phyloP scores from a whole-genome alignment of 768 basidiomycete genomes.

The Solioccasus polychromus region DNA sequence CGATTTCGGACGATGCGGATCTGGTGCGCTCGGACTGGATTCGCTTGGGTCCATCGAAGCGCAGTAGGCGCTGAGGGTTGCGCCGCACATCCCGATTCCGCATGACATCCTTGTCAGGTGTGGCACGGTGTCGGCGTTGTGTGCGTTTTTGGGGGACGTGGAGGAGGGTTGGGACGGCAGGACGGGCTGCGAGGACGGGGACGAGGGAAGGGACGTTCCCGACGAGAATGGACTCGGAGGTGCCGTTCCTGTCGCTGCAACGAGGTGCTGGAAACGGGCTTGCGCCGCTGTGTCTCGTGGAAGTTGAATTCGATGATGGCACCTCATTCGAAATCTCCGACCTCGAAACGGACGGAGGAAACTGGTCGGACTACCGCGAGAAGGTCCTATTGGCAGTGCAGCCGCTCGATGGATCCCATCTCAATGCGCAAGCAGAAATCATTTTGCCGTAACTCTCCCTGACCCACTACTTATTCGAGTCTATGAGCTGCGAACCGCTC shows the following conservation, averaged over 20 bases:
- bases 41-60: conserved; percentile 65
- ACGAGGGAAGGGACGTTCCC: not conserved
- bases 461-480: too few relatives aligned
- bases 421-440: too few relatives aligned
- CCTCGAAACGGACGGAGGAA: too few relatives aligned
- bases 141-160: conserved; percentile 7
- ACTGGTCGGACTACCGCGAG: too few relatives aligned
- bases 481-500: too few relatives aligned
- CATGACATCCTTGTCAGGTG: conserved; percentile 39
- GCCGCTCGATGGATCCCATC: too few relatives aligned
- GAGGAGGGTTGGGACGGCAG: not conserved
- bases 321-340: too few relatives aligned
- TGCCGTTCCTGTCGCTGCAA: conserved; percentile 38
- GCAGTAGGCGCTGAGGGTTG: conserved; percentile 43
- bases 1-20: conserved; percentile 44
- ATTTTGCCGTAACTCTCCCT: too few relatives aligned
- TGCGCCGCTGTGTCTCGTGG: too few relatives aligned
- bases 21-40: conserved; percentile 58
- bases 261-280: conserved; percentile 14
- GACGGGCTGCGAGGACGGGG: not conserved
- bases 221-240: conserved; percentile 12
- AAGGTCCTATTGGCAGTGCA: too few relatives aligned
- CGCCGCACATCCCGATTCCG: conserved; percentile 43
- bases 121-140: conserved; percentile 34
- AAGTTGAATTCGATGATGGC: too few relatives aligned